Base-by-base conservation (phyloP, 768 basidiomycete genomes). In the Steccherinum ochraceum region DNA sequence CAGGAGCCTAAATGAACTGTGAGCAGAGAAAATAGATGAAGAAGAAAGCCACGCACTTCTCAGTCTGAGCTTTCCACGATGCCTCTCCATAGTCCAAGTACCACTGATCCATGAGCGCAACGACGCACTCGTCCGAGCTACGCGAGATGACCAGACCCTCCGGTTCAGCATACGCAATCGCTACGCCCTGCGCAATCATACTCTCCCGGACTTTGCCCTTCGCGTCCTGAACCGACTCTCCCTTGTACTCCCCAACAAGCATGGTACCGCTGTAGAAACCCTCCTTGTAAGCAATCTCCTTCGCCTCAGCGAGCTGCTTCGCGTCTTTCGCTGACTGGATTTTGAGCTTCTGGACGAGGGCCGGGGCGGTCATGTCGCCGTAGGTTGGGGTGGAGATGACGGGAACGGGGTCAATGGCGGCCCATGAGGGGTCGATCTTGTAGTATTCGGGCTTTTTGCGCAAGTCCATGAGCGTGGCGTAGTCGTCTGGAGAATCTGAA, bases 21-120 rank as follows among this genome's bases (percentile, higher is more conserved):
- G 24, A 51, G 41, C 41, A 10, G 30, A 50, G 25, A 44, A 47
- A 25, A 43, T 40, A 7, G 25, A 20, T 13, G 30, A n/a, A 39
- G 35, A 41, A 18, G 39, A 35, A 30, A 48, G 21, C 3, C 1
- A 76, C 83, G 48, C 62, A 91, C 92, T 76, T 83, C 66, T 93
- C 88, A 4, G 91, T 82, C 61, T 89, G 79, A 13, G 77, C 79
- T 66, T 85, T 89, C 96, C 96, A 99, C n/a, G 66, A 64, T 1
- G 80, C 67, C 72, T 97, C 93, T 59, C 95, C 96, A 60, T 97
- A 99, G 68, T 98, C 93, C 67, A 98, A 70, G 68, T 98, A 99
- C 94, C 95, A 99, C 69, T 99, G 96, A 65, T 99, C 96, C 82
- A 93, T 94, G 57, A 99, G 72, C 2, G 95, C 94, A 52, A 99